Evolutionary conservation across 139 green algal species (phyloP).

Genomic region (Axilococcus clingmanii): DNA sequence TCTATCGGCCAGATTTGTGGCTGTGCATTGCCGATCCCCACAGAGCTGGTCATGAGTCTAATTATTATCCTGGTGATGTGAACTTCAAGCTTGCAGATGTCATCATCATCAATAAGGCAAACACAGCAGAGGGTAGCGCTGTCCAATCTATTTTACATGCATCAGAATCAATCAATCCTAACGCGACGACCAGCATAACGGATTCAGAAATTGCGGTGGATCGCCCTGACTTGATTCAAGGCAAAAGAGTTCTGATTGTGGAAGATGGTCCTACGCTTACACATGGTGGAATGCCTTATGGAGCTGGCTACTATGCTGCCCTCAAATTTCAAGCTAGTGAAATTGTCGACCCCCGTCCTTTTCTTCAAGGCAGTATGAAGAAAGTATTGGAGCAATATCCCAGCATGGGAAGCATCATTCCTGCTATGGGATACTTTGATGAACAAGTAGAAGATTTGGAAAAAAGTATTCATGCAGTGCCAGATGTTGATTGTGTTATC

Average conservation of each 20-base stretch:
- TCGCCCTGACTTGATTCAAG: slow-evolving; percentile 17
- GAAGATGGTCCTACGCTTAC: slow-evolving; percentile 38
- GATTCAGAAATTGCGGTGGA: slow-evolving; percentile 22
- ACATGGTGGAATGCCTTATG: slow-evolving; percentile 27
- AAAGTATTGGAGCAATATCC: slow-evolving; percentile 16
- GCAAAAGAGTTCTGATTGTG: slow-evolving; percentile 25
- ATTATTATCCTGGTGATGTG: slow-evolving; percentile 32
- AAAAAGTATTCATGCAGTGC: slow-evolving; percentile 21
- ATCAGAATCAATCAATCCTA: slow-evolving; percentile 15
- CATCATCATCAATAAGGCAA: slow-evolving; percentile 43
- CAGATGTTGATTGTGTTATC: slow-evolving; percentile 20
- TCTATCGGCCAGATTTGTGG: slow-evolving; percentile 35
- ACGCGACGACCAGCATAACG: slow-evolving; percentile 21
- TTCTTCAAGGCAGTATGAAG: slow-evolving; percentile 21
- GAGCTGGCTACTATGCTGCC: slow-evolving; percentile 25
- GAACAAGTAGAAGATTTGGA: slow-evolving; percentile 27
- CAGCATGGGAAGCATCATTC: slow-evolving; percentile 27
- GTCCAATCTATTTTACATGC: slow-evolving; percentile 20
- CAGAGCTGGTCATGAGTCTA: slow-evolving; percentile 17
- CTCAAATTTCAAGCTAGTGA: slow-evolving; percentile 26
- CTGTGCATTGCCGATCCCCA: slow-evolving; percentile 31
- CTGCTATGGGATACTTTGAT: slow-evolving; percentile 35
- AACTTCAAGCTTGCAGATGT: slow-evolving; percentile 30
- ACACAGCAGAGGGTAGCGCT: slow-evolving; percentile 27
- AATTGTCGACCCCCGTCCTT: slow-evolving; percentile 34